These are phyloP conservation scores for Ophiosphaerella korrae DNA, from an alignment of 2,329 filamentous ascomycete species.

Conservation along the genomic window DNA sequence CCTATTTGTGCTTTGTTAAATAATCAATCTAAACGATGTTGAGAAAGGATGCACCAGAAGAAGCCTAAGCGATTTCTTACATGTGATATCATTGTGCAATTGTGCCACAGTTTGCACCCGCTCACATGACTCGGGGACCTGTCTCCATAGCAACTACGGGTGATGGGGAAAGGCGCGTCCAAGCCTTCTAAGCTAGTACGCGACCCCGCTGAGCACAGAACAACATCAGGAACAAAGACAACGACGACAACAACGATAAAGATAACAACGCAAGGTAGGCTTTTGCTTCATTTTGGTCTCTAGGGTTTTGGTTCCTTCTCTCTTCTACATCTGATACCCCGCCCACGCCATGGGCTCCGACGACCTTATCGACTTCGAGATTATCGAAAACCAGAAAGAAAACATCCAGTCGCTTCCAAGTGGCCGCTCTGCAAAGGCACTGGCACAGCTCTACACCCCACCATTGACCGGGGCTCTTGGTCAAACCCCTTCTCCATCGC, in stretches of 20 bases:
- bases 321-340: constrained; percentile 32
- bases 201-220: constrained; percentile 22
- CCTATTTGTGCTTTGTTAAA: constrained; percentile 38
- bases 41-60: no score
- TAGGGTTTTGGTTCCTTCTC: constrained; percentile 13
- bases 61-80: no score
- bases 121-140: not conserved
- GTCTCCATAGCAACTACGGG: constrained; percentile 25
- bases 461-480: constrained; percentile 54
- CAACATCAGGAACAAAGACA: constrained; percentile 6
- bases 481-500: constrained; percentile 61
- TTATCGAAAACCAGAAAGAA: constrained; percentile 96
- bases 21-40: no score
- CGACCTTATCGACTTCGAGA: constrained; percentile 71
- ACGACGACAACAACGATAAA: constrained; percentile 4
- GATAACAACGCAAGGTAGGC: constrained; percentile 24
- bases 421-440: constrained; percentile 84
- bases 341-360: constrained; percentile 50
- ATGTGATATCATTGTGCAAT: no score
- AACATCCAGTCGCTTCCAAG: constrained; percentile 94
- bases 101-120: no score
- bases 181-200: constrained; percentile 11
- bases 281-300: constrained; percentile 10
- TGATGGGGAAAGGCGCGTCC: constrained; percentile 20
- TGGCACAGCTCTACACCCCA: constrained; percentile 80